Base-by-base conservation (phyloP, 495 filamentous ascomycete species). In the Penicillium steckii region DNA sequence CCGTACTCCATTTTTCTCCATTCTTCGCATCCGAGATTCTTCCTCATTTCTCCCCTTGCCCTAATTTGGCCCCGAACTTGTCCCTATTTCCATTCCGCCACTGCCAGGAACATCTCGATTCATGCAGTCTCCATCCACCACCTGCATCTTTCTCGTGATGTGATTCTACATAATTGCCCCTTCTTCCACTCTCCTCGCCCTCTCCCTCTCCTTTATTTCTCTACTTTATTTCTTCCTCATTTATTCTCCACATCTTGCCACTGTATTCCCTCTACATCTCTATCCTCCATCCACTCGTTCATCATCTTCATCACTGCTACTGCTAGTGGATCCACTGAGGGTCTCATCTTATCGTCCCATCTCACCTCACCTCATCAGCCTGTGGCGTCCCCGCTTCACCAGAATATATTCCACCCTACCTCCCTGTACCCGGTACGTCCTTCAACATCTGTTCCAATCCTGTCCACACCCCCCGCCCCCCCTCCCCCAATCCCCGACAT, bases 131-230 rank as follows among this genome's bases (percentile, higher is more conserved):
- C 47, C 52, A 38, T 30, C 19, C 41, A 50, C 53, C 48, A 40
- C 30, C 15, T 26, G 41, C 32, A 33, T 50, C 43, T 33, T 55
- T 29, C 48, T 50, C 47, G 50, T 58, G 59, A 56, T 57, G 53
- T 60, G 57, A 60, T 46, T 50, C 41, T 62, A 61, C 59, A 61
- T 61, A 61, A 61, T 44, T 43, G 42, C 13, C 44, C 53, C 29
- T 33, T 43, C n/a, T 57, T 46, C 47, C 37, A 30, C 46, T 27
- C 24, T 27, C 37, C 29, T 37, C 24, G 3, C 33, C 37, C 38
- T 50, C 37, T 30, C 22, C 37, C 29, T 37, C 24, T 8, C 33
- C 35, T 29, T 22, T 17, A 18, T 30, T 30, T 26, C 47, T 25
- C 47, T 44, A 26, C 40, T 56, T 52, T 52, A 22, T 53, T 50